These are phyloP conservation scores for Plantago coronopus DNA, from an alignment of 305 asterid genomes.

Conservation along the genomic window DNA sequence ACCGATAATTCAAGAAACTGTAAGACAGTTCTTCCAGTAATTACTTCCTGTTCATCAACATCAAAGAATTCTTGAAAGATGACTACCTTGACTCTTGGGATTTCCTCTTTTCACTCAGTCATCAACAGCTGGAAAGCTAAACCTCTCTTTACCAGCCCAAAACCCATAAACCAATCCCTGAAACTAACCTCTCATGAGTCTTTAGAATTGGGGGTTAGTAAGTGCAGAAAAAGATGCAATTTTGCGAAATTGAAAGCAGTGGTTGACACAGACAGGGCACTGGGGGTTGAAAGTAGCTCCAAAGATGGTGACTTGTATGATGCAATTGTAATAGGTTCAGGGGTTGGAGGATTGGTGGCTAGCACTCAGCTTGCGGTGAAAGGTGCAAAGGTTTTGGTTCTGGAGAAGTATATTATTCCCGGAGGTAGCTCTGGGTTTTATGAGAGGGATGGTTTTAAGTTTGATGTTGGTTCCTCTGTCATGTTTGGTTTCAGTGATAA, in stretches of 20 bases:
- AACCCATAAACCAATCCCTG: slow-evolving; percentile 24
- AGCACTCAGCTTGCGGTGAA: slow-evolving; percentile 93
- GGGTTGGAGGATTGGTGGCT: slow-evolving; percentile 93
- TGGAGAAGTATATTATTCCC: slow-evolving; percentile 95
- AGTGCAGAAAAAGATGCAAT: slow-evolving; percentile 29
- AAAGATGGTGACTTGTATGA: slow-evolving; percentile 42
- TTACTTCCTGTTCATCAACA: slow-evolving; percentile 14
- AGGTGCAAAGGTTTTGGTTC: slow-evolving; percentile 84
- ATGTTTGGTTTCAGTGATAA: slow-evolving; percentile 99
- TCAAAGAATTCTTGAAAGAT: slow-evolving; percentile 25
- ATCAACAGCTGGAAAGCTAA: slow-evolving; percentile 27
- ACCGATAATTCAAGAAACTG: not conserved
- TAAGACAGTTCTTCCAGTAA: too few species aligned
- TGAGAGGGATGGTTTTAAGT: slow-evolving; percentile 81
- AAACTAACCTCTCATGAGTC: slow-evolving; percentile 22
- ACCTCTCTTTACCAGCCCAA: slow-evolving; percentile 27
- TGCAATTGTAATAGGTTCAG: slow-evolving; percentile 94
- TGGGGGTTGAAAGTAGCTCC: slow-evolving; percentile 28
- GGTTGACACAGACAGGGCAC: slow-evolving; percentile 37
- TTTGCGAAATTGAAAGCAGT: slow-evolving; percentile 40
- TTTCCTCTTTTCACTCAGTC: slow-evolving; percentile 31
- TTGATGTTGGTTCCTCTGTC: slow-evolving; percentile 97
- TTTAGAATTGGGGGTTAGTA: slow-evolving; percentile 25
- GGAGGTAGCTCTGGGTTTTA: slow-evolving; percentile 98
- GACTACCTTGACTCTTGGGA: slow-evolving; percentile 35